Conservation (phyloP, 371 early-diverging fungal species). For the Mortierella sp. region DNA sequence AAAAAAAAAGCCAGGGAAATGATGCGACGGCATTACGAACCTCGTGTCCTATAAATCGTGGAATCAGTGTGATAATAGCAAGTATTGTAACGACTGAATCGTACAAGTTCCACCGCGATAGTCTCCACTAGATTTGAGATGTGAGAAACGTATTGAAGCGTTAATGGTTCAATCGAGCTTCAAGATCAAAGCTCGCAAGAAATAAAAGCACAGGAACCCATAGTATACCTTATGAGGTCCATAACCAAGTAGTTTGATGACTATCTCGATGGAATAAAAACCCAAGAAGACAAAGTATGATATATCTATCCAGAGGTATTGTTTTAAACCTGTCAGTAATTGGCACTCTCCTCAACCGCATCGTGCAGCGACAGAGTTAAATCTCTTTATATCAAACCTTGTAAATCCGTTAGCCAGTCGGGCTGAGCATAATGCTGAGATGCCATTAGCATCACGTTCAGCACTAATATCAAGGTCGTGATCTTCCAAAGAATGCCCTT, state of each 20-base stretch:
- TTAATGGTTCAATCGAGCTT: neutral
- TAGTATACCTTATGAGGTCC: conserved; percentile 62
- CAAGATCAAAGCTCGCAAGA: neutral
- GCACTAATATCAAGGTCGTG: conserved; percentile 53
- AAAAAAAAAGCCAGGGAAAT: neutral
- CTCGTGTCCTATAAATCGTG: conserved; percentile 64
- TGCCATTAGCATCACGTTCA: conserved; percentile 61
- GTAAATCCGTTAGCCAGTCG: conserved; percentile 52
- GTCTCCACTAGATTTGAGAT: conserved; percentile 54
- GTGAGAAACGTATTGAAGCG: neutral
- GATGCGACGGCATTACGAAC: conserved; percentile 26
- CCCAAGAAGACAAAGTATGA: conserved; percentile 63
- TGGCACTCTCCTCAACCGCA: neutral
- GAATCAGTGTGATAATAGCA: conserved; percentile 59
- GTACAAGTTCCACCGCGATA: conserved; percentile 64
- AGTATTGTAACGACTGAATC: conserved; percentile 61
- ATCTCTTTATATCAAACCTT: conserved; percentile 47
- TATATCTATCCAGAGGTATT: conserved; percentile 52
- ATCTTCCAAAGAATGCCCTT: conserved; percentile 60
- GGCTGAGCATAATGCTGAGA: conserved; percentile 65
- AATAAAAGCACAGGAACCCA: no score
- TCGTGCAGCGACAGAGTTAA: neutral
- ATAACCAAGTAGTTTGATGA: conserved; percentile 60
- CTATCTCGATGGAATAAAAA: conserved; percentile 59
- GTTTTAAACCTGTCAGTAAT: neutral